Evolutionary conservation across 306 rosid genomes (phyloP).

Genomic region (Vicia sativa): DNA sequence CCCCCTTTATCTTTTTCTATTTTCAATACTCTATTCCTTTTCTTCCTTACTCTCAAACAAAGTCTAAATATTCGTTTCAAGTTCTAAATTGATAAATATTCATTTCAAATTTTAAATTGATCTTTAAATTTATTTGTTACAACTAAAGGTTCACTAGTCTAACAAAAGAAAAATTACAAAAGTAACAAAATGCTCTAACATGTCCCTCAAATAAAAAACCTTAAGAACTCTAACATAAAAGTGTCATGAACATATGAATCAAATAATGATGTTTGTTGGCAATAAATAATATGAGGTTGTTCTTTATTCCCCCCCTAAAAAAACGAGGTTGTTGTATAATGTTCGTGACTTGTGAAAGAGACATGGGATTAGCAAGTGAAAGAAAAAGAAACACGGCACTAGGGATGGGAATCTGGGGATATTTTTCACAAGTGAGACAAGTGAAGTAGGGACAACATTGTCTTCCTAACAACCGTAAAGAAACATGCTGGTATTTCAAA

Average conservation of each 20-base stretch:
- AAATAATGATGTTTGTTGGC: not conserved
- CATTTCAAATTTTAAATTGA: too few relatives aligned
- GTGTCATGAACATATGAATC: not conserved
- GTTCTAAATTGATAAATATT: too few relatives aligned
- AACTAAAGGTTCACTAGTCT: too few relatives aligned
- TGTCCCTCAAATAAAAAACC: too few relatives aligned
- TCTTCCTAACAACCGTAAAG: conserved; percentile 15
- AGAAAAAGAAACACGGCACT: not conserved
- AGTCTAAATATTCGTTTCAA: too few relatives aligned
- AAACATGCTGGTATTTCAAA: not conserved
- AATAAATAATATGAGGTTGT: not conserved
- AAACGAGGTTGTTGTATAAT: not conserved
- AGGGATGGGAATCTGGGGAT: not conserved
- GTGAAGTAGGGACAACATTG: conserved; percentile 35
- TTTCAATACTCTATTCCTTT: too few relatives aligned
- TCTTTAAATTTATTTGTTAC: too few relatives aligned
- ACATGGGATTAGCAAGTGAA: not conserved
- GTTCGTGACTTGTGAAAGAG: conserved; percentile 4
- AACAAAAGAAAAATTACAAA: too few relatives aligned
- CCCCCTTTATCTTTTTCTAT: too few relatives aligned
- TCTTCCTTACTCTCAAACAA: too few relatives aligned
- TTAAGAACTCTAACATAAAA: not conserved
- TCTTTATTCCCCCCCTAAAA: too few relatives aligned
- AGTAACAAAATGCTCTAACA: too few relatives aligned
- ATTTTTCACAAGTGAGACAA: conserved; percentile 14